Evolutionary conservation across 352 stramenopile genomes (phyloP).

Genomic region (Phytophthora rubi): DNA sequence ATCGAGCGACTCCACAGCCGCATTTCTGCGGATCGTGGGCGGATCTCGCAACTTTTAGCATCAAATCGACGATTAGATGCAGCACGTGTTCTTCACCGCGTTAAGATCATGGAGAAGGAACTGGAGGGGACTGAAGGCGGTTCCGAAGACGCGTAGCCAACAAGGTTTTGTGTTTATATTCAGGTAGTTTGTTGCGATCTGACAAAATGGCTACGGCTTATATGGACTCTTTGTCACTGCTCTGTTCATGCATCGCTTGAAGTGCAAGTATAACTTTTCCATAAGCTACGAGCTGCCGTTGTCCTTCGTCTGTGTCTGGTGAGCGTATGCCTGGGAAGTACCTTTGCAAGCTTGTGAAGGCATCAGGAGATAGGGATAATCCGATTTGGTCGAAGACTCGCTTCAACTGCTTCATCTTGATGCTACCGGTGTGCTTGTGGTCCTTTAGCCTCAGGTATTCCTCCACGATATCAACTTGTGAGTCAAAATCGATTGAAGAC

Average conservation of each 20-base stretch:
- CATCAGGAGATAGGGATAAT: conserved; percentile 52
- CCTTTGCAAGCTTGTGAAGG: conserved; percentile 42
- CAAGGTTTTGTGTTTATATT: conserved; percentile 1
- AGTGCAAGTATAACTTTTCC: conserved; percentile 44
- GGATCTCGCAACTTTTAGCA: conserved; percentile 55
- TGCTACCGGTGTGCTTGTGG: conserved; percentile 28
- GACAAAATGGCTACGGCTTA: not conserved
- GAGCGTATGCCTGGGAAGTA: conserved; percentile 28
- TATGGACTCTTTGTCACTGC: conserved; percentile 11
- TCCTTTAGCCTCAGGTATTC: conserved; percentile 60
- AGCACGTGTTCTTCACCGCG: conserved; percentile 69
- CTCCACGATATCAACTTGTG: conserved; percentile 69
- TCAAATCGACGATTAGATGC: conserved; percentile 58
- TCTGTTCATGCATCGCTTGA: conserved; percentile 34
- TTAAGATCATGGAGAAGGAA: conserved; percentile 86
- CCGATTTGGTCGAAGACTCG: conserved; percentile 61
- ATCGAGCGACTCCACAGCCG: conserved; percentile 51
- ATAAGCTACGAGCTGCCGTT: conserved; percentile 33
- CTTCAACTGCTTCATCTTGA: conserved; percentile 49
- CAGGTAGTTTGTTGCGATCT: conserved; percentile 4
- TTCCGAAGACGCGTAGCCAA: conserved; percentile 20
- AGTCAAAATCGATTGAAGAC: conserved; percentile 71
- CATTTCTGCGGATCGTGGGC: conserved; percentile 57
- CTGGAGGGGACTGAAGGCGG: conserved; percentile 49
- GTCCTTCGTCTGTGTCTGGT: not conserved